Evolutionary conservation across 1,139 yeast genomes (phyloP).

Genomic region (Tardiomyces digboiensis): DNA sequence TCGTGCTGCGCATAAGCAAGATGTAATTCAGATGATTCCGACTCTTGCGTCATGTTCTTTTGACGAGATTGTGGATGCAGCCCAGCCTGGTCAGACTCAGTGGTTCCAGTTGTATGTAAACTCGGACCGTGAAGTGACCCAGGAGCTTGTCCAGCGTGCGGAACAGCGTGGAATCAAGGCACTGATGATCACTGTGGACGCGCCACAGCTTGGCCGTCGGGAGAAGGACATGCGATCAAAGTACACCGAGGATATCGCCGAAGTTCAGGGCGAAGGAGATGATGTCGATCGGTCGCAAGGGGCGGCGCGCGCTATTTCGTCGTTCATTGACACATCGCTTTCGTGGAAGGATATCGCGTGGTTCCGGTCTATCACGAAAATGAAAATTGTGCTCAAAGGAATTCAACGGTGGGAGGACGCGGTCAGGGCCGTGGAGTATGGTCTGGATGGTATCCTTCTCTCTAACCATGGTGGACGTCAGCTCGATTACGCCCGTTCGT

Average conservation of each 20-base stretch:
- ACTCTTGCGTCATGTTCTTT: constrained; percentile 45
- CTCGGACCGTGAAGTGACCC: constrained; percentile 53
- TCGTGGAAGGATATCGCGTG: constrained; percentile 57
- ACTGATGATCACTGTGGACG: constrained; percentile 82
- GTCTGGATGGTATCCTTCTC: constrained; percentile 56
- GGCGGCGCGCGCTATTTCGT: constrained; percentile 77
- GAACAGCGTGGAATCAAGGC: constrained; percentile 72
- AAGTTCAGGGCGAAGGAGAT: constrained; percentile 30
- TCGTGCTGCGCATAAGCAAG: constrained; percentile 37
- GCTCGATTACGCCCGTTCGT: constrained; percentile 59
- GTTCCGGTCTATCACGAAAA: constrained; percentile 45
- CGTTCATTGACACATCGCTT: constrained; percentile 77
- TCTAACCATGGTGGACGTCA: constrained; percentile 81
- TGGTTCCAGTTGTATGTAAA: constrained; percentile 93
- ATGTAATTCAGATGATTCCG: constrained; percentile 47
- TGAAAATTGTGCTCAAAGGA: constrained; percentile 64
- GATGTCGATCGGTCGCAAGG: constrained; percentile 64
- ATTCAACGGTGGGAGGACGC: constrained; percentile 64
- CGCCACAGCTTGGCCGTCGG: constrained; percentile 90
- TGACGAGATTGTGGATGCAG: constrained; percentile 45
- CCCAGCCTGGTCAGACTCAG: constrained; percentile 47
- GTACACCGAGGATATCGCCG: constrained; percentile 54
- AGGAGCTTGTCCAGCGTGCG: constrained; percentile 55
- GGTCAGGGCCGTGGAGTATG: constrained; percentile 48
- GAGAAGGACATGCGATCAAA: constrained; percentile 55